Evolutionary conservation across 805 yeast genomes (phyloP).

Genomic region (Metschnikowia orientalis): DNA sequence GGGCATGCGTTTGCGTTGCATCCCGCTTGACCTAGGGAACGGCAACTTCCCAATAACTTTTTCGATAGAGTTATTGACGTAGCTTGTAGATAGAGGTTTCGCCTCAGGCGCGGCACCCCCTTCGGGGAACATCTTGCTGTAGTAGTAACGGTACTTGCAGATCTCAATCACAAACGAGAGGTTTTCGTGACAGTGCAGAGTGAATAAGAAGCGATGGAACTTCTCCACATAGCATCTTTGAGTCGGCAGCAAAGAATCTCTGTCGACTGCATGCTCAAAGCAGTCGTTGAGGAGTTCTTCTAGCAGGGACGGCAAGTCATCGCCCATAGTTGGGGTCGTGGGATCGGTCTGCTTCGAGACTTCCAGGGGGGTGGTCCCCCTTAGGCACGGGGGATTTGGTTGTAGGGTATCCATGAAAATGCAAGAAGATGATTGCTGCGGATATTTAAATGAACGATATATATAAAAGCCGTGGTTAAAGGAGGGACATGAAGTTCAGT

Average conservation of each 20-base stretch:
- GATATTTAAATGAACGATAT: no score
- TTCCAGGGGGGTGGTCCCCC: no score
- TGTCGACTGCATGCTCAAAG: slow-evolving; percentile 23
- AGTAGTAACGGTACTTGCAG: slow-evolving; percentile 42
- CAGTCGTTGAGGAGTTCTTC: slow-evolving; percentile 33
- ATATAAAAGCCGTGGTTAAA: no score
- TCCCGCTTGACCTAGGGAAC: slow-evolving; percentile 10
- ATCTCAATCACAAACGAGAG: slow-evolving; percentile 42
- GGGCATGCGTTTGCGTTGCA: slow-evolving; percentile 4
- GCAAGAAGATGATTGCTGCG: no score
- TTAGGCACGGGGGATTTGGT: no score
- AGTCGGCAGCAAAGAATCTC: slow-evolving; percentile 13
- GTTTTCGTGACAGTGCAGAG: slow-evolving; percentile 45
- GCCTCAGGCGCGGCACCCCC: slow-evolving; percentile 6
- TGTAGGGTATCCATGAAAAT: no score
- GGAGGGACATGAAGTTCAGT: no score
- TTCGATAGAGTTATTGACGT: slow-evolving; percentile 13
- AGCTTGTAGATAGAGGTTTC: slow-evolving; percentile 6
- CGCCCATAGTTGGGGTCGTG: no score
- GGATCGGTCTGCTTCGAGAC: no score
- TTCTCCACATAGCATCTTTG: slow-evolving; percentile 19
- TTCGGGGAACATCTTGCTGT: slow-evolving; percentile 25
- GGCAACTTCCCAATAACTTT: slow-evolving; percentile 15
- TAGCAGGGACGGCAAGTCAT: slow-evolving; percentile 14
- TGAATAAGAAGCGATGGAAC: slow-evolving; percentile 32